phyloP scores from a whole-genome alignment of 306 rosid species.

The Argentina anserina region DNA sequence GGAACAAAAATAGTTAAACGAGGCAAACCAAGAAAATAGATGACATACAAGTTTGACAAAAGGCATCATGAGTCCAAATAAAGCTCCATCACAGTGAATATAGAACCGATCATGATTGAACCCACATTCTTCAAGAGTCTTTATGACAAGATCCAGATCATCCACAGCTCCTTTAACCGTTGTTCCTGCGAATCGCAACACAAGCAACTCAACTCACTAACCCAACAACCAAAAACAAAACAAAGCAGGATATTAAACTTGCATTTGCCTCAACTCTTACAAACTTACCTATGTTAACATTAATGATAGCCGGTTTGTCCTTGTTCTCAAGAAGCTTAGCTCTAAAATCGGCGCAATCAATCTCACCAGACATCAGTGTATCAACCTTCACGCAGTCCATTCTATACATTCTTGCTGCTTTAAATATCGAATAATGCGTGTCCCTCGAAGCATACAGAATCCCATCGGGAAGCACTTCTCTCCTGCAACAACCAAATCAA shows the following conservation, averaged over 20 bases:
- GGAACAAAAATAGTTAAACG: not conserved
- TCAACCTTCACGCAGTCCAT: constrained; percentile 60
- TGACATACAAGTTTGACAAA: constrained; percentile 46
- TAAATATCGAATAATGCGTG: constrained; percentile 71
- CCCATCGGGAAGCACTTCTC: constrained; percentile 63
- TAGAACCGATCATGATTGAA: constrained; percentile 53
- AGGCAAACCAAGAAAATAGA: not conserved
- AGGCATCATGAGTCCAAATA: constrained; percentile 70
- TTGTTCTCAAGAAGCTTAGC: constrained; percentile 39
- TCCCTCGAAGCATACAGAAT: constrained; percentile 61
- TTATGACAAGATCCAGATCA: constrained; percentile 53
- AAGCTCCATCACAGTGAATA: constrained; percentile 69
- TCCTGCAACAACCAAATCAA: constrained; percentile 33
- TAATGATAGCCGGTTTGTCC: constrained; percentile 67
- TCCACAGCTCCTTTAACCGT: constrained; percentile 69
- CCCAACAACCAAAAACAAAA: not conserved
- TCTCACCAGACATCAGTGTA: constrained; percentile 60
- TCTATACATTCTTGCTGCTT: constrained; percentile 70
- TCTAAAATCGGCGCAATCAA: constrained; percentile 52
- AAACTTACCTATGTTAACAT: constrained; percentile 54
- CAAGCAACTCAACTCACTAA: not conserved
- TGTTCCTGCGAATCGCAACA: constrained; percentile 45
- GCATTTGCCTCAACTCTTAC: not conserved
- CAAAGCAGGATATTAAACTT: not conserved
- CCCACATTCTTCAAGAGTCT: constrained; percentile 52